Percentiles rank a stretch among this genome's conserved stretches.
phyloP scores from a whole-genome alignment of 768 basidiomycete species.

The Nidula microcarpa region DNA sequence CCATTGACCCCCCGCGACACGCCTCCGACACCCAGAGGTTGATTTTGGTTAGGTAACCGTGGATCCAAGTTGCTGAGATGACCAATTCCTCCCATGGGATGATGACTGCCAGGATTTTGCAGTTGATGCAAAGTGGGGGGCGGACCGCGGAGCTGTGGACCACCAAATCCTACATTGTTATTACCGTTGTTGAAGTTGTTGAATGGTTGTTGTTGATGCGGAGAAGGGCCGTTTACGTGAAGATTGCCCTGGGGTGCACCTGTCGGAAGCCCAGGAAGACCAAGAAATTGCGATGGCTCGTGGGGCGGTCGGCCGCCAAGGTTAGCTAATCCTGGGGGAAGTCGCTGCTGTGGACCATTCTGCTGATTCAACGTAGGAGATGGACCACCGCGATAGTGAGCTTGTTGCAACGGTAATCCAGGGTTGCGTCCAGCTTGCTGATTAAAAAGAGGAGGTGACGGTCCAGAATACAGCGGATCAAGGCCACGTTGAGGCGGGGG shows the following conservation, averaged over 20 bases:
- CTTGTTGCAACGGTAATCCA: slow-evolving; percentile 53
- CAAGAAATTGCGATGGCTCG: slow-evolving; percentile 65
- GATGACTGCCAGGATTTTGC: slow-evolving; percentile 41
- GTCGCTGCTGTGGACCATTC: slow-evolving; percentile 49
- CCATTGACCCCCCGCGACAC: slow-evolving; percentile 44
- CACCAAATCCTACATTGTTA: slow-evolving; percentile 41
- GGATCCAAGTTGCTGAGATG: slow-evolving; percentile 54
- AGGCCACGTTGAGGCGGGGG: slow-evolving; percentile 44
- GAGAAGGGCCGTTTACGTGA: slow-evolving; percentile 35
- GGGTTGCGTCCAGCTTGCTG: slow-evolving; percentile 56
- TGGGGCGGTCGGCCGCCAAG: slow-evolving; percentile 80
- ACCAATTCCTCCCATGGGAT: slow-evolving; percentile 48
- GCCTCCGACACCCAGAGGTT: slow-evolving; percentile 45
- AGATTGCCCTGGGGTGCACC: slow-evolving; percentile 42
- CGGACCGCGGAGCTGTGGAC: slow-evolving; percentile 50
- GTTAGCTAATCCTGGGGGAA: slow-evolving; percentile 80
- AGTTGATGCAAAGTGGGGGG: slow-evolving; percentile 44
- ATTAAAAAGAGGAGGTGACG: slow-evolving; percentile 43
- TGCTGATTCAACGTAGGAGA: slow-evolving; percentile 55
- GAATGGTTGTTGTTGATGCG: slow-evolving; percentile 35
- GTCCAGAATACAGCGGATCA: slow-evolving; percentile 55
- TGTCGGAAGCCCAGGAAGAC: slow-evolving; percentile 41
- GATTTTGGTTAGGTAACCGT: slow-evolving; percentile 47
- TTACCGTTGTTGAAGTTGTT: slow-evolving; percentile 53
- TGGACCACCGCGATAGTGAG: slow-evolving; percentile 66